A percentile compares a stretch with the other conserved stretches of the same genome.
These are phyloP conservation scores for Colletotrichum graminicola DNA, from an alignment of 2,329 filamentous ascomycete species.

Conservation along the genomic window DNA sequence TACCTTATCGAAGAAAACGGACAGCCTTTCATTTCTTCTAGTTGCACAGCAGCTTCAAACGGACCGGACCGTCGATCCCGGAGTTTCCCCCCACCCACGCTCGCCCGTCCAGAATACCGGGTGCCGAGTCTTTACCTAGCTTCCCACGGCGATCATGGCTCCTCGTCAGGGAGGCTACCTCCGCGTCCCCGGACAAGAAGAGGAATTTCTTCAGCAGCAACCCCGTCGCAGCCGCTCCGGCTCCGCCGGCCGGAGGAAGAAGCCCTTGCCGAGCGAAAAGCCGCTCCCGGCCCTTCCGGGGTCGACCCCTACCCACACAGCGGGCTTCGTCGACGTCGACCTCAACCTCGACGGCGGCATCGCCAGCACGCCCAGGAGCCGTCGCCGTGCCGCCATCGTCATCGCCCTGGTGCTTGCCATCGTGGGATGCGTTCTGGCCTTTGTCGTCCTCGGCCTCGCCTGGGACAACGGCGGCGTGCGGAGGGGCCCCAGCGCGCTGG, in stretches of 20 bases:
- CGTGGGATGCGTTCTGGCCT: conserved; percentile 52
- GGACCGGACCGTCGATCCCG: conserved; percentile 13
- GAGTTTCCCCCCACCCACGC: neutral
- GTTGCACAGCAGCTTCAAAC: neutral
- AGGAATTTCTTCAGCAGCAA: conserved; percentile 14
- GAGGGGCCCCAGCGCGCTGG: conserved; percentile 37
- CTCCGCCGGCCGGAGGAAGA: conserved; percentile 38
- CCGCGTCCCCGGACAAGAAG: conserved; percentile 38
- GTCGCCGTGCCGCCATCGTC: conserved; percentile 27
- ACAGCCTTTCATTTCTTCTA: neutral
- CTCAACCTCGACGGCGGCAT: conserved; percentile 17
- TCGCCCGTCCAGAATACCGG: neutral
- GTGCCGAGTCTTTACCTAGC: neutral
- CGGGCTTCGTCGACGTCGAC: conserved; percentile 28
- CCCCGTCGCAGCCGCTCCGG: conserved; percentile 30
- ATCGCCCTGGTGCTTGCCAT: conserved; percentile 46
- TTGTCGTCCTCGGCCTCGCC: conserved; percentile 52
- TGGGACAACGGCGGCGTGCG: conserved; percentile 41
- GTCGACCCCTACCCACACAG: conserved; percentile 8
- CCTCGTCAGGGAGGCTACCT: conserved; percentile 37
- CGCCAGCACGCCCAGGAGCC: conserved; percentile 14
- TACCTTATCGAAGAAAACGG: neutral
- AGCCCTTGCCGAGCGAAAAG: conserved; percentile 42
- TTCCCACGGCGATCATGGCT: conserved; percentile 21
- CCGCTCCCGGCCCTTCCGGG: conserved; percentile 42